Base-by-base conservation (phyloP, 2,329 filamentous ascomycete genomes). In the Arthrocladium fulminans region DNA sequence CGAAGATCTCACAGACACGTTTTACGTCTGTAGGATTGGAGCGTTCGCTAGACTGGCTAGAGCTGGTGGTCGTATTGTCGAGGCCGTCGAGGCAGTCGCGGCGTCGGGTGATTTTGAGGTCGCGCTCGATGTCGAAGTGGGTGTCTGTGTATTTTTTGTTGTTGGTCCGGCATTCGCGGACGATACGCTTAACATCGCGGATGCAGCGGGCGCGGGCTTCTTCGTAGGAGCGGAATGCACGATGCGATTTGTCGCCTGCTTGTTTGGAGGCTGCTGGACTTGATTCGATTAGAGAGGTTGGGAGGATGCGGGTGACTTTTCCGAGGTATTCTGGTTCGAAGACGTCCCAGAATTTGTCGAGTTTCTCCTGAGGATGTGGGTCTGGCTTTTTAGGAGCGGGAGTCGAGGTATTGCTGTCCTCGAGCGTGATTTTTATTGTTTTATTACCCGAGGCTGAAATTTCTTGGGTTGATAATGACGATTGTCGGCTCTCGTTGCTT, bases 81-180 rank as follows among this genome's bases (percentile, higher is more conserved):
- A 80, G 59, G 1, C 73, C 71, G 56, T 74, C 70, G 25, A 80
- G 59, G 56, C 73, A 80, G 58, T 79, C 70, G 45, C 69, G 61
- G 6, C 61, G 65, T 17, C 69, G 66, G 2, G 51, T 56, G 45
- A 56, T 53, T 65, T 86, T 84, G 53, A 88, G 72, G 63, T 89
- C 86, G 24, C 77, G 70, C 61, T 94, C 87, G 44, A 94, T 80
- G 62, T 94, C 85, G 62, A 94, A 94, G 63, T 90, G 81, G n/a
- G 83, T 79, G 61, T 94, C 88, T n/a, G 83, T 78, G 61, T 94
- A 95, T 65, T 88, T 89, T 59, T 88, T 83, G 65, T 94, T 94
- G 48, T 88, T 72, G 6, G 84, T 76, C 19, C 80, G 74, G 63
- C 87, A 94, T 59, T 81, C 77, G 51, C 70, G 72, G 23, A 76